Base-by-base conservation (phyloP, 2,329 filamentous ascomycete species). In the Stemphylium beticola region DNA sequence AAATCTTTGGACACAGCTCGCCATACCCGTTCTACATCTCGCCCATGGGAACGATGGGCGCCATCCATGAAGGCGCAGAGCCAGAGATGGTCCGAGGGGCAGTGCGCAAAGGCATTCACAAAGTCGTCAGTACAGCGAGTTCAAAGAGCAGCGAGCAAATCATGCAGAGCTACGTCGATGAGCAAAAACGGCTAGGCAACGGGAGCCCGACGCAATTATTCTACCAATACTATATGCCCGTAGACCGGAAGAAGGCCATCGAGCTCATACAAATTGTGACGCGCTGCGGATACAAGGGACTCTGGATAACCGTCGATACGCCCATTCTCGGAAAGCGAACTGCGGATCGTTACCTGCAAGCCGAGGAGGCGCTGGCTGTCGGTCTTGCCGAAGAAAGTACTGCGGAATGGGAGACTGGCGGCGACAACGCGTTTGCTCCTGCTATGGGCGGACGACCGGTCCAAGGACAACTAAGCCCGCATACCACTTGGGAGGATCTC, bases 401-500 rank as follows among this genome's bases (percentile, higher is more conserved):
- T 18, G 85, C 67, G 62, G 71, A 41, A 79, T 84, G 60, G 85
- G 85, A 29, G 79, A 51, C 55, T 4, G 83, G 10, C 64, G 86
- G 50, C 80, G 84, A 17, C 68, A 86, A 49, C 75, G 83, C 55
- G 82, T 87, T 80, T 82, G 83, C 10, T 67, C 74, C 26, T 84
- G 83, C 73, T 81, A 88, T 65, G 85, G 87, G 67, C 65, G 83
- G 24, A 75, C 78, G 69, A 4, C 57, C 60, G 6, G 60, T 67
- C 31, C 39, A 64, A 38, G 60, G 76, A 40, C 64, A 73, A 33
- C 24, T 74, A 12, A 74, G 66, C 15, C 74, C 83, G 4, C 79
- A 81, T 15, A 75, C 86, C 12, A 81, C 83, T 68, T 62, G 76
- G 78, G 67, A 75, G 11, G 79, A 87, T 54, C 62, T 81, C 11